These are phyloP conservation scores for Pseudopediastrum boryanum DNA, from an alignment of 139 green algal genomes.

Conservation along the genomic window DNA sequence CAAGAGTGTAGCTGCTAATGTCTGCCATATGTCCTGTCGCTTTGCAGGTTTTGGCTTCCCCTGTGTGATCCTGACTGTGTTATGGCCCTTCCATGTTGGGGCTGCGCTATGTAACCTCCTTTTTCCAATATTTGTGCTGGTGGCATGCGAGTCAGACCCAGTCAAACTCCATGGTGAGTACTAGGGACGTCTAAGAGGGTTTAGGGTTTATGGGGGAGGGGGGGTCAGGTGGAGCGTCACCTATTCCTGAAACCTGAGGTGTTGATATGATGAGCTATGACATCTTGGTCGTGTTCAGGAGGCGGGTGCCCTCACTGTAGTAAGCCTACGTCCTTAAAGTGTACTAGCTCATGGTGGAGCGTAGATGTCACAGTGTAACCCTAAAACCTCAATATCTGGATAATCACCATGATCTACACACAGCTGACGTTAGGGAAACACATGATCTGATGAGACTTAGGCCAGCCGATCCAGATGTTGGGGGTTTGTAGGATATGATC, in stretches of 20 bases:
- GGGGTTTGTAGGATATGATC: too few relatives aligned
- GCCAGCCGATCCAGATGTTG: too few relatives aligned
- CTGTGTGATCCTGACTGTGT: constrained; percentile 51
- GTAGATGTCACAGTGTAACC: too few relatives aligned
- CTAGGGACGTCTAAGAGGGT: not conserved
- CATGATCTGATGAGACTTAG: too few relatives aligned
- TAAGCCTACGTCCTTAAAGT: not conserved
- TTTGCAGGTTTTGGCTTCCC: constrained; percentile 65
- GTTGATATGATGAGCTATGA: not conserved
- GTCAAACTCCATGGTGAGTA: constrained; percentile 1
- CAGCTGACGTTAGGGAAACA: too few relatives aligned
- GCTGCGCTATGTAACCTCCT: constrained; percentile 64
- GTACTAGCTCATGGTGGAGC: not conserved
- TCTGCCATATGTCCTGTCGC: too few relatives aligned
- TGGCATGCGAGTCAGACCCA: constrained; percentile 61
- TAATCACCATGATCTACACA: too few relatives aligned
- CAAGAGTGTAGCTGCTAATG: too few relatives aligned
- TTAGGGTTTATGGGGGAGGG: not conserved
- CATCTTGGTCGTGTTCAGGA: constrained; percentile 4
- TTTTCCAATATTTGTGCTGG: constrained; percentile 74
- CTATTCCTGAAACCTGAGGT: not conserved
- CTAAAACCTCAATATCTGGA: too few relatives aligned
- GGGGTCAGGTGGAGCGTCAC: not conserved
- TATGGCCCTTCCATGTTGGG: constrained; percentile 63
- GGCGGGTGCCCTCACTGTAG: not conserved